Evolutionary conservation across 495 filamentous ascomycete genomes (phyloP).

Genomic region (Podospora pseudopauciseta): DNA sequence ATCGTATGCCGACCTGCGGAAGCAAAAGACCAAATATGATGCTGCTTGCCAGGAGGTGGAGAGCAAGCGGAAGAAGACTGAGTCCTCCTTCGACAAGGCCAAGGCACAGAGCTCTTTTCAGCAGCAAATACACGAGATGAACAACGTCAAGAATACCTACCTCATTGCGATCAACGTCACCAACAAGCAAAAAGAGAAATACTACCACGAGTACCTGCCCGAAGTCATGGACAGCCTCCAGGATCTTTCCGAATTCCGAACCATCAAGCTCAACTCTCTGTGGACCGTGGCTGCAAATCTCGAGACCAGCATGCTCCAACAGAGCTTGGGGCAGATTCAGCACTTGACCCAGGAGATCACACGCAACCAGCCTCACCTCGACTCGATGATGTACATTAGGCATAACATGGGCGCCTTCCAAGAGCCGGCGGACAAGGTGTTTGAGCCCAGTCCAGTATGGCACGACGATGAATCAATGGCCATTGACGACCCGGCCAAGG

Average conservation of each 20-base stretch:
- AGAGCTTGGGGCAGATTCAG: slow-evolving; percentile 64
- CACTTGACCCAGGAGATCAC: slow-evolving; percentile 76
- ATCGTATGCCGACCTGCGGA: slow-evolving; percentile 80
- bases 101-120: slow-evolving; percentile 90
- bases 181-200: slow-evolving; percentile 93
- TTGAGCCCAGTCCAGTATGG: slow-evolving; percentile 97
- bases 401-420: slow-evolving; percentile 80
- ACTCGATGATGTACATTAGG: slow-evolving; percentile 94
- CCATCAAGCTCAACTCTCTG: slow-evolving; percentile 73
- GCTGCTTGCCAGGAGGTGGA: slow-evolving; percentile 90
- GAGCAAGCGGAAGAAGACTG: slow-evolving; percentile 87
- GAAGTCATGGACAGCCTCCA: slow-evolving; percentile 88
- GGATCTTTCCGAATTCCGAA: slow-evolving; percentile 85
- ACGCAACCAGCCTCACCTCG: slow-evolving; percentile 80
- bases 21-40: slow-evolving; percentile 91
- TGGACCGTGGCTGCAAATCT: slow-evolving; percentile 78
- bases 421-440: slow-evolving; percentile 77
- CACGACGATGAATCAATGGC: slow-evolving; percentile 85
- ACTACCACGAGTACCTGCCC: slow-evolving; percentile 94
- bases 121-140: slow-evolving; percentile 88
- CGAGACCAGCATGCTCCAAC: slow-evolving; percentile 68
- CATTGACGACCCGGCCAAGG: slow-evolving; percentile 76
- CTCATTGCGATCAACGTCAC: slow-evolving; percentile 91
- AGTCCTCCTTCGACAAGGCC: slow-evolving; percentile 78
- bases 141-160: slow-evolving; percentile 97